phyloP scores from a whole-genome alignment of 352 stramenopile species.

The Phytophthora pinifolia region DNA sequence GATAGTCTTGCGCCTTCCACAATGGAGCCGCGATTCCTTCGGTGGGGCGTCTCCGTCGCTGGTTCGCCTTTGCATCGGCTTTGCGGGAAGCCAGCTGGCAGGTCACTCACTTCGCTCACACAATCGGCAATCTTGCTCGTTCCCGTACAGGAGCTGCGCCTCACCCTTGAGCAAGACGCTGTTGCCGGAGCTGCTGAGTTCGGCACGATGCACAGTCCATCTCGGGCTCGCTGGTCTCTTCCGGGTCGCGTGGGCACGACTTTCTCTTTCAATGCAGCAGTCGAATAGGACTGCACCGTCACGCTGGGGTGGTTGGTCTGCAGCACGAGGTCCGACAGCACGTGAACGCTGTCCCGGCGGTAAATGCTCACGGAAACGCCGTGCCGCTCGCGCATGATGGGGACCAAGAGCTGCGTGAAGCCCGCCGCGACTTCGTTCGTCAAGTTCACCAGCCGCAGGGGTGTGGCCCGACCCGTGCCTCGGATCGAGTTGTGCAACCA shows the following conservation, averaged over 20 bases:
- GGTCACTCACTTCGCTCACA: background rate
- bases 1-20: conserved; percentile 13
- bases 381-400: conserved; percentile 64
- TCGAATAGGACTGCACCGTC: conserved; percentile 29
- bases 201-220: conserved; percentile 13
- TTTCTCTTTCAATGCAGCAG: conserved; percentile 14
- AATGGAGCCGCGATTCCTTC: conserved; percentile 11
- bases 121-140: background rate
- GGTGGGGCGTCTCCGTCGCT: background rate
- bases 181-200: conserved; percentile 18
- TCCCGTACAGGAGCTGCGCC: conserved; percentile 48
- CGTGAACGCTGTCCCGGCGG: conserved; percentile 52
- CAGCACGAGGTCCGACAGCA: conserved; percentile 65
- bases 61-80: conserved; percentile 4
- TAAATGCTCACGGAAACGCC: conserved; percentile 65
- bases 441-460: conserved; percentile 46
- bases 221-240: conserved; percentile 20
- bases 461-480: conserved; percentile 40
- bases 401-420: conserved; percentile 68
- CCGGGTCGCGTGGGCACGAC: conserved; percentile 5
- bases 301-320: conserved; percentile 46
- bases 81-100: conserved; percentile 4
- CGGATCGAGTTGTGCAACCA: conserved; percentile 68
- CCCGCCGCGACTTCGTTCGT: conserved; percentile 56
- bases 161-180: conserved; percentile 51